These are phyloP conservation scores for Tylopilus sp. DNA, from an alignment of 1,284 basidiomycete species.

Conservation along the genomic window DNA sequence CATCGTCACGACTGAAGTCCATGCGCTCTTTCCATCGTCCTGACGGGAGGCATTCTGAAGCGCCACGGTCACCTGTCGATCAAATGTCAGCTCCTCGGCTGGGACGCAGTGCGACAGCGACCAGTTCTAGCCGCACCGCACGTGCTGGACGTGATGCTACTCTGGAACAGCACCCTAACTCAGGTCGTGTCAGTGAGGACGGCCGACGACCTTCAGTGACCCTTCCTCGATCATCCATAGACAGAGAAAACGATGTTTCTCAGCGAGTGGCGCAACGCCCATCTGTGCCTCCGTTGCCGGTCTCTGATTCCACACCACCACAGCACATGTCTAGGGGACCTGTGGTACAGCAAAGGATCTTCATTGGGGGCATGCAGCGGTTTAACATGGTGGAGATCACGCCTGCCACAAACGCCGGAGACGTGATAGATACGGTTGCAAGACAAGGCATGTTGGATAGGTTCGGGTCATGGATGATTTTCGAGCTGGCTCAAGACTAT, in stretches of 20 bases:
- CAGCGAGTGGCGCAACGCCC: slow-evolving; percentile 27
- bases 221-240: slow-evolving; percentile 22
- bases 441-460: slow-evolving; percentile 54
- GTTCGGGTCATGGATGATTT: slow-evolving; percentile 70
- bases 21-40: slow-evolving; percentile 58
- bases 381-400: slow-evolving; percentile 67
- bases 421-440: slow-evolving; percentile 60
- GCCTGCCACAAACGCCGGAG: slow-evolving; percentile 55
- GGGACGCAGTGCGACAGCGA: slow-evolving; percentile 32
- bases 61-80: slow-evolving; percentile 31
- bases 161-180: slow-evolving; percentile 18
- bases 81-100: slow-evolving; percentile 30
- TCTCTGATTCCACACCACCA: slow-evolving; percentile 28
- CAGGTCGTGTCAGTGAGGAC: slow-evolving; percentile 29
- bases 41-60: slow-evolving; percentile 30
- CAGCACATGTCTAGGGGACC: slow-evolving; percentile 20
- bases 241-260: slow-evolving; percentile 22
- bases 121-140: slow-evolving; percentile 6
- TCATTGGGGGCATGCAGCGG: slow-evolving; percentile 67
- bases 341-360: slow-evolving; percentile 60
- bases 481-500: slow-evolving; percentile 75
- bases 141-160: slow-evolving; percentile 19
- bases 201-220: slow-evolving; percentile 20
- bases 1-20: slow-evolving; percentile 38
- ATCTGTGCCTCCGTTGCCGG: slow-evolving; percentile 37